Base-by-base conservation (phyloP, 768 basidiomycete species). In the Pleurotus cornucopiae region DNA sequence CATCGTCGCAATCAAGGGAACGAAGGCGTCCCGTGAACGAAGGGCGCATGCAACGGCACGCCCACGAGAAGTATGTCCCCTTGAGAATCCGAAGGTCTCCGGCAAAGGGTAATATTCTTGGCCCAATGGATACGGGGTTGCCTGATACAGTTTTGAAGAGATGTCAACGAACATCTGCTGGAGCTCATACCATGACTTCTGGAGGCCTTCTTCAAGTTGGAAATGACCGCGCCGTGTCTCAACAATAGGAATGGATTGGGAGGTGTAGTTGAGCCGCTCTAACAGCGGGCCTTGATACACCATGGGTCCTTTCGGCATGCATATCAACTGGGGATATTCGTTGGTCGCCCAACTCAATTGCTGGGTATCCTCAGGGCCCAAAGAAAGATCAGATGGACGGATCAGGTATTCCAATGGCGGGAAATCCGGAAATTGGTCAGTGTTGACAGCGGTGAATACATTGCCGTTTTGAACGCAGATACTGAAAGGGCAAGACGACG, bases 1-100 rank as follows among this genome's bases (percentile, higher is more conserved):
- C 5, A 60, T 16, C 4, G 59, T 34, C 9, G 49, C 59, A 16
- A 60, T 60, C 20, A 60, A 56, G 4, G 59, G 59, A 16, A 54
- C 12, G 54, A 60, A 60, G 12, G 59, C 49, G 21, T 57, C 51
- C 16, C 56, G 6, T 11, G 59, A 60, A 25, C 56, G 41, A 21
- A 20, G 41, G 7, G 49, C 39, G 9, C 51, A 47, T 20, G 48
- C 37, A 39, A 43, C 44, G 14, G 46, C 59, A 34, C 16, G n/a
- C 37, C 21, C 4, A 18, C 11, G 21, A 4, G 20, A 40, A 11
- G 23, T 39, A 30, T 60, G 53, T 21, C 14, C 5, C 11, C 39
- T 20, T 25, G 54, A 25, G 48, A 57, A 60, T 9, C 59, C 56
- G 30, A 45, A 57, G 25, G 38, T 7, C 18, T 14, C 47, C 4